Conservation (phyloP, 495 filamentous ascomycete genomes). For the Neurospora cerealis region DNA sequence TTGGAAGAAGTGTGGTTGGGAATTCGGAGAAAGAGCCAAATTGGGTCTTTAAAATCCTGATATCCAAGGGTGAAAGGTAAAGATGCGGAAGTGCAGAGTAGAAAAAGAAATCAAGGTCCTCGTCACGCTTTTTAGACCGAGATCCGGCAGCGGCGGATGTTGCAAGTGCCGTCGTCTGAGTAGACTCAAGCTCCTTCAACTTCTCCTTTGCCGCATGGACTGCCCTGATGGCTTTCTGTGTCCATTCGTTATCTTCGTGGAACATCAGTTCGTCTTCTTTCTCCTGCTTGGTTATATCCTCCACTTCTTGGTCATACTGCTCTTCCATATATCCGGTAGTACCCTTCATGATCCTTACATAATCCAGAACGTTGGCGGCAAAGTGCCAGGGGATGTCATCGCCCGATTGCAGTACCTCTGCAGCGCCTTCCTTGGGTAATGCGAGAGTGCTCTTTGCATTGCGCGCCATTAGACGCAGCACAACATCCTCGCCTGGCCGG, state of each 20-base stretch:
- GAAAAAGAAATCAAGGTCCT: slow-evolving; percentile 57
- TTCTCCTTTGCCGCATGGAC: slow-evolving; percentile 67
- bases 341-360: slow-evolving; percentile 91
- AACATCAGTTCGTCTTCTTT: slow-evolving; percentile 87
- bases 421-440: slow-evolving; percentile 67
- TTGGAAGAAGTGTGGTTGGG: slow-evolving; percentile 81
- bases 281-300: slow-evolving; percentile 62
- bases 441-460: slow-evolving; percentile 73
- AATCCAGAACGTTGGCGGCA: slow-evolving; percentile 87
- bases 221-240: slow-evolving; percentile 63
- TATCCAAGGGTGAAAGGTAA: slow-evolving; percentile 89
- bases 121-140: slow-evolving; percentile 15
- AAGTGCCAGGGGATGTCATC: slow-evolving; percentile 91
- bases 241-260: slow-evolving; percentile 89
- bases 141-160: not conserved
- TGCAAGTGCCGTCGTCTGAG: slow-evolving; percentile 5
- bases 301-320: slow-evolving; percentile 70
- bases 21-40: slow-evolving; percentile 79
- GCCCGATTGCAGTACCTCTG: slow-evolving; percentile 51
- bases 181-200: slow-evolving; percentile 29
- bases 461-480: slow-evolving; percentile 74
- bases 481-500: slow-evolving; percentile 76
- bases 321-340: slow-evolving; percentile 76
- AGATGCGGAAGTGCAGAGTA: slow-evolving; percentile 86
- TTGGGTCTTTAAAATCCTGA: slow-evolving; percentile 83